These are phyloP conservation scores for Cynanchum wilfordii DNA, from an alignment of 257 asterid genomes.

Conservation along the genomic window DNA sequence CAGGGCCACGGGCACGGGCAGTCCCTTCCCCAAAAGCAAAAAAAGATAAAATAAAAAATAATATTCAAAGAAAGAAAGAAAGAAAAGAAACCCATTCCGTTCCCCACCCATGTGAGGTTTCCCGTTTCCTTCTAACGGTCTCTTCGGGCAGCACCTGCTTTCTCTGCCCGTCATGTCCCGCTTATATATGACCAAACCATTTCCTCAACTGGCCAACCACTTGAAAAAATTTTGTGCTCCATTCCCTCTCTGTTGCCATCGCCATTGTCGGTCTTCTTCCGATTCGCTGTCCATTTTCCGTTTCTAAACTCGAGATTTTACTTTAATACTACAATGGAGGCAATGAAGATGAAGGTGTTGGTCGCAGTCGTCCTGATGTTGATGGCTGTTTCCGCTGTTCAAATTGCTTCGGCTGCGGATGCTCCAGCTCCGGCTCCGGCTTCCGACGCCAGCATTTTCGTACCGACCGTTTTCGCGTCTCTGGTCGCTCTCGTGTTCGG, in stretches of 20 bases:
- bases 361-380: conserved; percentile 29
- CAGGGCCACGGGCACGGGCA: background rate
- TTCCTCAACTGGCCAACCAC: background rate
- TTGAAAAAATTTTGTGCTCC: background rate
- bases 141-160: conserved; percentile 27
- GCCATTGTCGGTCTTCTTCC: no score
- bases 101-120: background rate
- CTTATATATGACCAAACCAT: conserved; percentile 17
- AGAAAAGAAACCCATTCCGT: background rate
- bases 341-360: conserved; percentile 42
- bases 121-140: conserved; percentile 21
- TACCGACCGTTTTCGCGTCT: conserved; percentile 39
- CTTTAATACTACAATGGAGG: conserved; percentile 31
- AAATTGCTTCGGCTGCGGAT: conserved; percentile 27
- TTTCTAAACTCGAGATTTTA: no score
- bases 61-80: no score
- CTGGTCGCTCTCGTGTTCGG: conserved; percentile 35
- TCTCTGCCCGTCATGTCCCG: conserved; percentile 15
- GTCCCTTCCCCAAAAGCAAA: background rate
- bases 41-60: background rate
- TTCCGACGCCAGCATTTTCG: conserved; percentile 31
- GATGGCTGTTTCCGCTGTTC: conserved; percentile 29
- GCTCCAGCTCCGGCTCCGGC: conserved; percentile 33
- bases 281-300: background rate
- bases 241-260: background rate